These are phyloP conservation scores for Closterium sp. DNA, from an alignment of 139 green algal species.

Conservation along the genomic window DNA sequence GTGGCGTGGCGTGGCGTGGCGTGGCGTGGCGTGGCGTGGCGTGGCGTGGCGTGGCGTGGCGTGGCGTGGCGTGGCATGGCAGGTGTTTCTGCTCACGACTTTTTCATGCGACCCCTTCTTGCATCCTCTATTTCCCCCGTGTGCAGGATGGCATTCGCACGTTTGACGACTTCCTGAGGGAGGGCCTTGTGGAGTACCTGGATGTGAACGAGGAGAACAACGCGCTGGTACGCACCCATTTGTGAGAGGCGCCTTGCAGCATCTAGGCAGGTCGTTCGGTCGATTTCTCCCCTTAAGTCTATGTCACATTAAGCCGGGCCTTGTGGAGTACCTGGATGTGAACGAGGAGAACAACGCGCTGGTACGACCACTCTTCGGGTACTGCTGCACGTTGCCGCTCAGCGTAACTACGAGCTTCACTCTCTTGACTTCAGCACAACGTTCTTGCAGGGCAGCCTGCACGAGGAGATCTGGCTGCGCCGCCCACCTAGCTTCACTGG, in stretches of 20 bases:
- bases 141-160: conserved; percentile 46
- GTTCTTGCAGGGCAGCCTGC: no score
- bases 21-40: background rate
- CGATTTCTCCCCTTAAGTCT: no score
- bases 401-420: no score
- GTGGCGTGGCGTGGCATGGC: background rate
- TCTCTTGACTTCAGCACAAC: no score
- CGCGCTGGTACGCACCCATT: conserved; percentile 78
- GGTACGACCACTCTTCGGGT: no score
- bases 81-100: background rate
- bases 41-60: background rate
- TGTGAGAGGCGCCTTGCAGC: no score
- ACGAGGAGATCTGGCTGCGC: no score
- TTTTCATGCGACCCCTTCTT: no score
- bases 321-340: conserved; percentile 97
- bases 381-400: no score
- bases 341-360: conserved; percentile 96
- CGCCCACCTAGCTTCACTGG: no score
- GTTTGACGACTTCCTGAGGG: conserved; percentile 61
- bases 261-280: no score
- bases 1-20: background rate
- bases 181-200: conserved; percentile 95
- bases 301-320: no score
- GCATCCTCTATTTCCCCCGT: background rate
- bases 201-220: conserved; percentile 98